A percentile compares a stretch with the other conserved stretches of the same genome.
Conservation (phyloP, 345 rosid genomes). For the Carallia brachiata region DNA sequence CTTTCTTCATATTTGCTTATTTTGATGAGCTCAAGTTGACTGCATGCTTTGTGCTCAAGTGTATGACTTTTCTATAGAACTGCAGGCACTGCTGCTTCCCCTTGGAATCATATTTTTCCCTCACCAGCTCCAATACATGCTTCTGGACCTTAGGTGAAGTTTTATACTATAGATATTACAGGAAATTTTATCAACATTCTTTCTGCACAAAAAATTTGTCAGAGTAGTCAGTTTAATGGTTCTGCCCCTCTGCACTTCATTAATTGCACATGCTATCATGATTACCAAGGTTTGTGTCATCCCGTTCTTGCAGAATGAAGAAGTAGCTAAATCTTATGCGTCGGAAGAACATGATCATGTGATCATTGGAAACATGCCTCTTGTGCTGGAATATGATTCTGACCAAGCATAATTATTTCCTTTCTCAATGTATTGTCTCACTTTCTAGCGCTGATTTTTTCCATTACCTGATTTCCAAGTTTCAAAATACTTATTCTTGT, state of each 20-base stretch:
- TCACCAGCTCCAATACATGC: conserved; percentile 92
- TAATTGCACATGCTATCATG: background rate
- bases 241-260: background rate
- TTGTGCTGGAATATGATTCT: conserved; percentile 72
- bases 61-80: background rate
- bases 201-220: background rate
- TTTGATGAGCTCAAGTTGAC: background rate
- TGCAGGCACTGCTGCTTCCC: conserved; percentile 65
- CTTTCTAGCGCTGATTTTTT: background rate
- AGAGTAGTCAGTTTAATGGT: background rate
- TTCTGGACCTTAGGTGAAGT: conserved; percentile 69
- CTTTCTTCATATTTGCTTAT: background rate
- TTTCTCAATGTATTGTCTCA: background rate
- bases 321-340: conserved; percentile 35
- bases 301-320: conserved; percentile 39
- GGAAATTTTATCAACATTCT: conserved; percentile 33
- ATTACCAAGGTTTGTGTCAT: background rate
- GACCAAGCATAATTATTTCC: conserved; percentile 76
- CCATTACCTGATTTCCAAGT: background rate
- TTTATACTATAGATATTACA: conserved; percentile 60
- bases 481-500: background rate
- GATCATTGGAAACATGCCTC: conserved; percentile 72
- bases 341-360: conserved; percentile 52
- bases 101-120: conserved; percentile 89
- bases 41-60: conserved; percentile 1